Evolutionary conservation across 2,329 filamentous ascomycete species (phyloP), one percentile per base, ranked within the genome.

Genomic region (Orbilia blumenaviensis): DNA sequence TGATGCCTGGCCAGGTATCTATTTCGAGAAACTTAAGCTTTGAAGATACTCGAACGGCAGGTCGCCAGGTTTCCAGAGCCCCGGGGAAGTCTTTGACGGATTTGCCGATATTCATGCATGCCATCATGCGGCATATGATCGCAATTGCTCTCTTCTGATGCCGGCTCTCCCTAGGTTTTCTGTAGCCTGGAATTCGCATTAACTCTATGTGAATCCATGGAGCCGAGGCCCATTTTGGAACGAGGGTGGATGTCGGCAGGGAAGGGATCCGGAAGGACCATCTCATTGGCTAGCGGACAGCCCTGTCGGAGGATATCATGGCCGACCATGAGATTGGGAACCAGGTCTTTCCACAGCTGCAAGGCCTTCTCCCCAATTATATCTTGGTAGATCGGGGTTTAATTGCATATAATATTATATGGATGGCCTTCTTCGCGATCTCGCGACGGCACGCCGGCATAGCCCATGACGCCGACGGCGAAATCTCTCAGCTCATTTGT

Each of bases 221-320:
- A 68, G 58, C 48, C 66, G 66, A 68, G 66, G 52, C 52, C 42
- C 18, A 23, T 42, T 48, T 42, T 10, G 29, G n/a, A 9, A 2
- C 6, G 12, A 29, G 46, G 2, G 34, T 58, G 34, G 21, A 27
- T 25, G 18, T 50, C 41, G 50, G 64, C 25, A 36, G 10, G 23
- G 16, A 29, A 50, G 29, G 25, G n/a, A 58, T 46, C 63, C 38
- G 64, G 50, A 18, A 66, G 38, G 25, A 25, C 14, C 46, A 46
- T 21, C 9, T 38, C 32, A 38, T 56, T 56, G 52, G 52, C 32
- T 56, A 23, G 18, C 42, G n/a, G n/a, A 2, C 41, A 23, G 36
- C 48, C 29, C 32, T 25, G 32, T 56, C 52, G 52, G 52, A 56
- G 16, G 29, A 21, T 21, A 32, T 23, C 32, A 38, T 32, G 32